Base-by-base conservation (phyloP, 805 yeast genomes). In the Teunomyces stri region DNA sequence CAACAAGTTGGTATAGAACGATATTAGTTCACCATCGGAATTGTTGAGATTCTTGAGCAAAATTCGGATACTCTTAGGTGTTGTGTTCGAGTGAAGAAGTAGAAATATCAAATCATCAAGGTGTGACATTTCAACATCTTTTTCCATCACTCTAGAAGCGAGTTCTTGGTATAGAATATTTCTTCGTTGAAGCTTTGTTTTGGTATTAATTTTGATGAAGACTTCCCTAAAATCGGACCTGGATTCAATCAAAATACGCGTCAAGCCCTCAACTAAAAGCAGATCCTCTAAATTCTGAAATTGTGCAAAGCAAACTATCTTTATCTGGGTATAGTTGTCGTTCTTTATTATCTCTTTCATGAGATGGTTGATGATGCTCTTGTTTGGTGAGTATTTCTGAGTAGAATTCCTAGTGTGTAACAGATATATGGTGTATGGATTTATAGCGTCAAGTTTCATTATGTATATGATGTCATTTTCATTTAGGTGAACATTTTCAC, bases 341-440 rank as follows among this genome's bases (percentile, higher is more conserved):
- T 29, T 12, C 5, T n/a, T 25, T 9, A 41, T 28, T 12, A 49
- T 46, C n/a, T 43, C 45, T 13, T 16, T 34, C 47, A 39, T 31
- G 20, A 53, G 34, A 9, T 36, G 40, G 45, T 48, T 51, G 27
- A 53, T 41, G 9, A 53, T 41, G 22, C 43, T 42, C 30, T 46
- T 45, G 44, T 50, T 51, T 30, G 49, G 52, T 4, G 16, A 6
- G 15, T 20, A 6, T 3, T 42, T 45, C 36, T 48, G 44, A 31
- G 25, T 42, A 25, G 31, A 44, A 10, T 37, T 40, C 15, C 31
- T 29, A 13, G 39, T 33, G 45, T 53, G 47, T 10, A 35, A 30
- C 46, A 41, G 51, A 43, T 51, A 53, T 6, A 49, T 11, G 12
- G 33, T 29, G 44, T 42, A 49, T 10, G 54, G 47, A 15, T 41